Percentiles rank a stretch among this genome's conserved stretches.
These are phyloP conservation scores for Miscanthus lutarioriparius DNA, from an alignment of 176 grass and related monocot genomes.

Conservation along the genomic window DNA sequence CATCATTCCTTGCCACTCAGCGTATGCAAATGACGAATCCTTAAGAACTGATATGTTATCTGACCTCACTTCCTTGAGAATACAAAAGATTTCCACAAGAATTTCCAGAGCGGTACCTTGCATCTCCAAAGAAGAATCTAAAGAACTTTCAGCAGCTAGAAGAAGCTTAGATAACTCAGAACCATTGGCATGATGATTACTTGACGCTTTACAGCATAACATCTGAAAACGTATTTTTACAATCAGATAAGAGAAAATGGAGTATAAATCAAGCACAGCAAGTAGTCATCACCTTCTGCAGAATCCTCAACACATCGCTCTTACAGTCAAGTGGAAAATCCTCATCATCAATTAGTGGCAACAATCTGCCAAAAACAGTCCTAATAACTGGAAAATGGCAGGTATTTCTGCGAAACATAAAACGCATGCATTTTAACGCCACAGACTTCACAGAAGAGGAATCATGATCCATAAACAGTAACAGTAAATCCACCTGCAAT, in stretches of 20 bases:
- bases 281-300: constrained; percentile 55
- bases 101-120: no score
- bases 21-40: no score
- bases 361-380: constrained; percentile 45
- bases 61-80: no score
- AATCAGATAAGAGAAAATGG: constrained; percentile 40
- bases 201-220: not conserved
- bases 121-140: no score
- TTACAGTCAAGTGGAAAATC: constrained; percentile 50
- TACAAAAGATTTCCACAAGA: no score
- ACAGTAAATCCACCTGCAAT: constrained; percentile 68
- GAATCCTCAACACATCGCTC: constrained; percentile 52
- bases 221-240: constrained; percentile 47
- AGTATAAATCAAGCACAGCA: not conserved
- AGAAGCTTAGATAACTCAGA: no score
- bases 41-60: no score
- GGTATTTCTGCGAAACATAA: constrained; percentile 46
- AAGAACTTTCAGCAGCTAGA: no score
- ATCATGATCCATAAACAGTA: constrained; percentile 43
- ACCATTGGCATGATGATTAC: no score
- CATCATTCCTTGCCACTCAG: no score
- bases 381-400: constrained; percentile 43
- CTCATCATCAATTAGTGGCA: constrained; percentile 41
- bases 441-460: no score
- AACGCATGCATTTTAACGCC: constrained; percentile 47